Evolutionary conservation across 352 stramenopile genomes (phyloP), one percentile per base, ranked within the genome.

Genomic region (Globisporangium acanthophoron): DNA sequence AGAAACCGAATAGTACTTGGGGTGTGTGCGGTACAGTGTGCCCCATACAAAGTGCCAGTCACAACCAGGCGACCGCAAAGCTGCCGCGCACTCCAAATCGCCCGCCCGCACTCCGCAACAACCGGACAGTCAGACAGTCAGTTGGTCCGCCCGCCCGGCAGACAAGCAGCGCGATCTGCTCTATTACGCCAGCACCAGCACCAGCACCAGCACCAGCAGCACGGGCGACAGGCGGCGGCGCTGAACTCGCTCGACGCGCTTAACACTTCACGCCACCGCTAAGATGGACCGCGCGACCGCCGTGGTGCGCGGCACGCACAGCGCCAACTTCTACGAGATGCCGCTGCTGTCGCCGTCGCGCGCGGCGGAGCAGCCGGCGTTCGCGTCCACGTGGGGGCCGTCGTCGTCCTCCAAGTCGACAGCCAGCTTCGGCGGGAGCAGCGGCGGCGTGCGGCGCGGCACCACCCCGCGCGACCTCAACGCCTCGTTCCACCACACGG

Each of bases 301-400:
- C 49, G 71, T 85, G 43, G 67, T 85, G 71, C 75, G 75, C 66
- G 76, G 73, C 53, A 79, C 73, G 53, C 69, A 67, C 58, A 85
- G 75, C 59, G 73, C 70, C 58, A 85, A 85, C 48, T 85, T 80
- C 56, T 85, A 85, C 65, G 76, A 82, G 58, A 62, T 85, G 27
- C 75, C 75, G 13, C 21, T 57, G 39, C 61, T 80, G 47, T 61
- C 68, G 15, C 53, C 70, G 20, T 60, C 71, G 27, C 41, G 60
- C n/a, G 16, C 48, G 35, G 35, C 48, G 16, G 27, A 39, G 47
- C 29, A 53, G 35, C 52, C 58, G 35, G 44, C 51, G 24, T 64
- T 64, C 37, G 58, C 58, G 52, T 55, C 51, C 16, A 64, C 51
- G 52, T 64, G 58, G 58, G 58, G 58, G 1, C 58, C 69, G 16